phyloP scores from a whole-genome alignment of 2,329 filamentous ascomycete genomes.

The Fusarium sp. region DNA sequence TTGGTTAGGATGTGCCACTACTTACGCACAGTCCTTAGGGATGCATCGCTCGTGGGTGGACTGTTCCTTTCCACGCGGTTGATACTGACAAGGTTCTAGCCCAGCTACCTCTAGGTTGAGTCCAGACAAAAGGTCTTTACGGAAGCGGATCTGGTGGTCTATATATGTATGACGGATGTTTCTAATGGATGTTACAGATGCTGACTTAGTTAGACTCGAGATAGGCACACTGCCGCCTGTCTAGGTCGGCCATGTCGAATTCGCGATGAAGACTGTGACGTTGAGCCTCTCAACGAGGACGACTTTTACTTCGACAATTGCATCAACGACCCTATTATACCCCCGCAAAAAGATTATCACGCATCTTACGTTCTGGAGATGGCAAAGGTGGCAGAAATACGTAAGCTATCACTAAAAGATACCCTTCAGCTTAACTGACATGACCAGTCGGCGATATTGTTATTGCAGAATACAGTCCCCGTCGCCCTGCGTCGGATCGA shows the following conservation, averaged over 20 bases:
- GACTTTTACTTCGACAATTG: slow-evolving; percentile 35
- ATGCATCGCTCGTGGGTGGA: slow-evolving; percentile 38
- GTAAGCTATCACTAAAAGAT: not conserved
- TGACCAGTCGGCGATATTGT: slow-evolving; percentile 37
- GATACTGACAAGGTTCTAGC: not conserved
- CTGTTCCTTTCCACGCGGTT: fast-evolving
- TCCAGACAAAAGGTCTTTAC: slow-evolving; percentile 1
- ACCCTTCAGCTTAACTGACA: fast-evolving
- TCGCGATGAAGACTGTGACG: slow-evolving; percentile 42
- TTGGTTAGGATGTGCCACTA: slow-evolving; percentile 39
- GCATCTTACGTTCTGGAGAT: slow-evolving; percentile 37
- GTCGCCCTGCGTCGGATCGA: not conserved
- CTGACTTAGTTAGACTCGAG: slow-evolving; percentile 15
- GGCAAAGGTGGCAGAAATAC: slow-evolving; percentile 10
- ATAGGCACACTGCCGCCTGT: slow-evolving; percentile 39
- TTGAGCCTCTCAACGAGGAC: slow-evolving; percentile 20
- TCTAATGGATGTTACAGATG: not conserved
- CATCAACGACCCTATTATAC: slow-evolving; percentile 1
- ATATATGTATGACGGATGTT: slow-evolving; percentile 22
- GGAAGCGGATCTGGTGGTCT: slow-evolving; percentile 45
- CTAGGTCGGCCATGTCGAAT: slow-evolving; percentile 38
- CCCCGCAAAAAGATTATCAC: slow-evolving; percentile 23
- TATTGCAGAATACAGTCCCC: slow-evolving; percentile 42
- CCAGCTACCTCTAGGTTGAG: not conserved
- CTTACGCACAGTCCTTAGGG: slow-evolving; percentile 35